These are phyloP conservation scores for Gossypium arboreum DNA, from an alignment of 345 rosid species.

Conservation along the genomic window DNA sequence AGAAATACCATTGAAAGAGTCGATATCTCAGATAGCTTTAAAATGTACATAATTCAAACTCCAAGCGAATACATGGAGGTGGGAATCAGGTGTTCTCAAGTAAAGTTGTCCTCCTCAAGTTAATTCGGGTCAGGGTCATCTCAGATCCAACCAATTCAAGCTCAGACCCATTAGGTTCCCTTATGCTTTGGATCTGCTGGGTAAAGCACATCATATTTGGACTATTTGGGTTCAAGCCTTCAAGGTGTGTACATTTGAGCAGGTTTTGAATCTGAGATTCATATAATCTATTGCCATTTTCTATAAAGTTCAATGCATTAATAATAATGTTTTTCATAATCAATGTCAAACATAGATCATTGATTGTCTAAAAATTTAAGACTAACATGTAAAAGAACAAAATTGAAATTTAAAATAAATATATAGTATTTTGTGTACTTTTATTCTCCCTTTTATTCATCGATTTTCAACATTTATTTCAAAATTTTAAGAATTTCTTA, in stretches of 20 bases:
- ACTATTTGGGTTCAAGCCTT: background rate
- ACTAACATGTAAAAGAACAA: background rate
- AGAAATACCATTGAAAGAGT: background rate
- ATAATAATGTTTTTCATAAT: background rate
- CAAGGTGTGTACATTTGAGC: background rate
- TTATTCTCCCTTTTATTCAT: background rate
- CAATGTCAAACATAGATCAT: background rate
- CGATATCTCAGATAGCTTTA: constrained; percentile 11
- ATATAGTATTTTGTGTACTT: background rate
- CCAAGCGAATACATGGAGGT: background rate
- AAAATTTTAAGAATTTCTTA: background rate
- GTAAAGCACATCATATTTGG: background rate
- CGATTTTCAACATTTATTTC: background rate
- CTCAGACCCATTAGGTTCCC: background rate
- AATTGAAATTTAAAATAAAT: background rate
- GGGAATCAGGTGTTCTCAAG: background rate
- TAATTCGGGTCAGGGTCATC: background rate
- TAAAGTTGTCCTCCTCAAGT: background rate
- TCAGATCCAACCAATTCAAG: background rate
- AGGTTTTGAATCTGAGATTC: background rate
- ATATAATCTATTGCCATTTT: background rate
- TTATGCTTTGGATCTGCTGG: background rate
- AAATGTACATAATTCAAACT: background rate
- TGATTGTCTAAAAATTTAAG: background rate
- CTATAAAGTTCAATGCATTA: background rate